Base-by-base conservation (phyloP, 345 rosid genomes). In the Salix dunnii region DNA sequence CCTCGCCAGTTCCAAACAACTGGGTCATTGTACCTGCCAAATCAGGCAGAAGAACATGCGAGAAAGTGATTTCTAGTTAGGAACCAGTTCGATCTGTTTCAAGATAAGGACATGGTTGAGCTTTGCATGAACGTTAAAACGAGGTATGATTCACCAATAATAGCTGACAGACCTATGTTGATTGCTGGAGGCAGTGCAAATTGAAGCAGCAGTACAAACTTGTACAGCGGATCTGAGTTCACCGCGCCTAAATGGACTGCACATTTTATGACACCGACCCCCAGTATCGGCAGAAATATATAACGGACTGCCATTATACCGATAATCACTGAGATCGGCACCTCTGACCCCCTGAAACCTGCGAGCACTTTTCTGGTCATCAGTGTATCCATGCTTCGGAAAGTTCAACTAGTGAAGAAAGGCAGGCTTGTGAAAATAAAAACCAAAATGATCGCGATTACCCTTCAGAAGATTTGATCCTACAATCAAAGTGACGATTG, bases 141-240 rank as follows among this genome's bases (percentile, higher is more conserved):
- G 5, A 33, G 1, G 1, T 33, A 33, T n/a, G n/a, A 35, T 35
- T 35, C 36, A 35, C 21, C 14, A 1, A n/a, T 27, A 5, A 40
- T 3, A 28, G 27, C 21, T n/a, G 28, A 20, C 43, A 5, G 77
- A 87, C 90, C 86, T 55, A 85, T 73, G 76, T 63, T 82, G 81
- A 85, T 81, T 1, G 91, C 91, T 0, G 91, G 91, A 33, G 91
- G 91, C 23, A 88, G 79, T n/a, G 90, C 79, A 74, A 72, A 88
- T 33, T 87, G 88, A 38, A 87, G 85, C 33, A 84, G 78, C 27
- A 87, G 87, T 23, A 86, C 77, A 71, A 86, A 88, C 55, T 74
- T 80, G 67, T 82, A 88, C 61, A 87, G 71, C 38, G 76, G 65
- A 72, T 84, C 85, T 0, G 82, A 48, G n/a, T 73, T 70, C 62